Conservation (phyloP, 129 eudicot species). For the Mikania micrantha region DNA sequence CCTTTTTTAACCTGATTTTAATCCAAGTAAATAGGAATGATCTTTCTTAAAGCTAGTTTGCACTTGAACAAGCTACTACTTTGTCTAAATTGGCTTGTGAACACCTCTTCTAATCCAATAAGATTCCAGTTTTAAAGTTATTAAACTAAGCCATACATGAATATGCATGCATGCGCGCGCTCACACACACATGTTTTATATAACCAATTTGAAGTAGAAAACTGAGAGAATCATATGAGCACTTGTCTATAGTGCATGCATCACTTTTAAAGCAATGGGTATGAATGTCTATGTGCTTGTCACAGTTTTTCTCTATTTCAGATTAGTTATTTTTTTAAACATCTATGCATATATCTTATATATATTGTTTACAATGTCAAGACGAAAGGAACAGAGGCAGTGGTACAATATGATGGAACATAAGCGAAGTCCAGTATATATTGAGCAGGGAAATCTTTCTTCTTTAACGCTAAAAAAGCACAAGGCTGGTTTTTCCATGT, state of each 20-base stretch:
- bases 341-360: neutral
- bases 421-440: slow-evolving; percentile 55
- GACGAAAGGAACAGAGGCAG: slow-evolving; percentile 4
- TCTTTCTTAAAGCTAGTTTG: neutral
- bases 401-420: slow-evolving; percentile 62
- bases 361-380: neutral
- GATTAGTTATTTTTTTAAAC: neutral
- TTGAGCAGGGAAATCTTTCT: slow-evolving; percentile 57
- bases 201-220: neutral
- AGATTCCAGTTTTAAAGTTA: neutral
- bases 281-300: neutral
- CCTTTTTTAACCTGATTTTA: too few relatives aligned
- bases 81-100: neutral
- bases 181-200: too few relatives aligned
- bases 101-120: neutral
- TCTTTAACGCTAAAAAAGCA: slow-evolving; percentile 57
- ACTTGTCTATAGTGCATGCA: neutral
- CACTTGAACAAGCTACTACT: neutral
- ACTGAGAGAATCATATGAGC: neutral
- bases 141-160: neutral
- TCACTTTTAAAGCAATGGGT: neutral
- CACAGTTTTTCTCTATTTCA: neutral
- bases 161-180: neutral
- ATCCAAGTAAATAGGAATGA: slow-evolving; percentile 1
- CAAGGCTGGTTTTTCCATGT: slow-evolving; percentile 61